Percentiles rank a stretch among this genome's conserved stretches.
Conservation (phyloP, 2,329 filamentous ascomycete species). For the Moelleriella libera region DNA sequence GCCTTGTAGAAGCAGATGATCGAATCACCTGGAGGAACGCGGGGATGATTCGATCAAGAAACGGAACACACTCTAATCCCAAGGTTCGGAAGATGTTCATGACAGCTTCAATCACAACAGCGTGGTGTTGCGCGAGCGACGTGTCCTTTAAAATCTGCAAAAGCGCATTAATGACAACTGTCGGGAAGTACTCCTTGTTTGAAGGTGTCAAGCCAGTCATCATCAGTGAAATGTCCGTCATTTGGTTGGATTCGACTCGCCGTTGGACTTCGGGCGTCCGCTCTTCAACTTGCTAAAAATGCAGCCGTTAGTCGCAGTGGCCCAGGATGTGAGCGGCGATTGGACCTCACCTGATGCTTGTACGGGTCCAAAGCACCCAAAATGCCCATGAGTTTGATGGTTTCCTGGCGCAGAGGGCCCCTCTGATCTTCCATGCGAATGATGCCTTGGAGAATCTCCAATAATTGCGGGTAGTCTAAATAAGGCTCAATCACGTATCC, state of each 20-base stretch:
- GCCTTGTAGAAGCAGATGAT: constrained; percentile 59
- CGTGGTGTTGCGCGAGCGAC: constrained; percentile 82
- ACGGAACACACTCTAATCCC: constrained; percentile 89
- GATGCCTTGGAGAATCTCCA: constrained; percentile 86
- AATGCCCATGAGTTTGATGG: constrained; percentile 92
- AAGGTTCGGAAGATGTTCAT: constrained; percentile 98
- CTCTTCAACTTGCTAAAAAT: constrained; percentile 62
- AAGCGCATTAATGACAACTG: constrained; percentile 91
- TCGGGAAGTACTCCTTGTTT: constrained; percentile 96
- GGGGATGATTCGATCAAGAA: constrained; percentile 85
- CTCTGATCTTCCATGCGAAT: constrained; percentile 81
- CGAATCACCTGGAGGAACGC: constrained; percentile 85
- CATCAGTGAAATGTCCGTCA: constrained; percentile 92
- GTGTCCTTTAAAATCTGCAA: constrained; percentile 84
- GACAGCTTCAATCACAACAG: constrained; percentile 88
- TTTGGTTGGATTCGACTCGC: constrained; percentile 44
- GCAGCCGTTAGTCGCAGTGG: background rate
- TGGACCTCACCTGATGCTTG: constrained; percentile 54
- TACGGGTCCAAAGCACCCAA: constrained; percentile 91
- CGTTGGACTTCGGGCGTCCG: constrained; percentile 69
- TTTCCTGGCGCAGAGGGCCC: constrained; percentile 76
- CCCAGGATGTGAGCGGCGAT: constrained; percentile 1
- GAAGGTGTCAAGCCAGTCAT: constrained; percentile 96
- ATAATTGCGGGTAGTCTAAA: constrained; percentile 81
- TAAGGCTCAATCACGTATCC: constrained; percentile 97